A percentile compares a stretch with the other conserved stretches of the same genome.
phyloP scores from a whole-genome alignment of 441 rosid species.

The Caryocar brasiliense region DNA sequence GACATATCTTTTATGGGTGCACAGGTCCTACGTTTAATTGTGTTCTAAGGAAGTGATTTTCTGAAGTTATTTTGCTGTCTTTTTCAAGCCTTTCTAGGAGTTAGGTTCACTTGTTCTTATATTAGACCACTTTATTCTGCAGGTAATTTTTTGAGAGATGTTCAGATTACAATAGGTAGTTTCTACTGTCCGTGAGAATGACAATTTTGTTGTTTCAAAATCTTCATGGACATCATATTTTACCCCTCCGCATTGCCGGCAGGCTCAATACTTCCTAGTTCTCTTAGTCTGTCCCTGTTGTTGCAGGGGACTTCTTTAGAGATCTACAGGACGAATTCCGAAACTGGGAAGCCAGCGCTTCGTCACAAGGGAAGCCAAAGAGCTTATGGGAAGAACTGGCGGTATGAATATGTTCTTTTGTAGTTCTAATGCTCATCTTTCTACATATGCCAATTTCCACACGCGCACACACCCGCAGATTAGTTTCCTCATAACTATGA shows the following conservation, averaged over 20 bases:
- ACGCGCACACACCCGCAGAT: too few species aligned
- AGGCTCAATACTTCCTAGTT: background rate
- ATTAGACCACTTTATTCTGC: conserved; percentile 55
- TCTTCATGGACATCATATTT: conserved; percentile 7
- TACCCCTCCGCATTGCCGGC: background rate
- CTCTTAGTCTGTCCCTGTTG: conserved; percentile 20
- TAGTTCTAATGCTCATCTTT: background rate
- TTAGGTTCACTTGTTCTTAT: conserved; percentile 41
- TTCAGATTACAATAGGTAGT: conserved; percentile 83
- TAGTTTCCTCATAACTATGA: too few species aligned
- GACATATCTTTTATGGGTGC: too few species aligned
- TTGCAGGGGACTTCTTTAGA: conserved; percentile 74
- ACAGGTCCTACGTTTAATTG: too few species aligned
- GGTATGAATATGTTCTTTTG: conserved; percentile 26
- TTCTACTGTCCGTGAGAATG: conserved; percentile 25
- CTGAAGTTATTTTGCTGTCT: background rate
- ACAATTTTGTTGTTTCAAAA: conserved; percentile 9
- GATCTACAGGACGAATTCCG: conserved; percentile 88
- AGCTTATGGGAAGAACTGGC: conserved; percentile 96
- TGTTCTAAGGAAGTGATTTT: conserved; percentile 4
- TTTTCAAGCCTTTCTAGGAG: conserved; percentile 1
- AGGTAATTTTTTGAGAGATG: conserved; percentile 89
- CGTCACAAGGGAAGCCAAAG: conserved; percentile 79
- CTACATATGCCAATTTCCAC: background rate
- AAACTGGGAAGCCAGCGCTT: conserved; percentile 76